Evolutionary conservation across 306 rosid genomes (phyloP).

Genomic region (Cotoneaster glaucophyllus): DNA sequence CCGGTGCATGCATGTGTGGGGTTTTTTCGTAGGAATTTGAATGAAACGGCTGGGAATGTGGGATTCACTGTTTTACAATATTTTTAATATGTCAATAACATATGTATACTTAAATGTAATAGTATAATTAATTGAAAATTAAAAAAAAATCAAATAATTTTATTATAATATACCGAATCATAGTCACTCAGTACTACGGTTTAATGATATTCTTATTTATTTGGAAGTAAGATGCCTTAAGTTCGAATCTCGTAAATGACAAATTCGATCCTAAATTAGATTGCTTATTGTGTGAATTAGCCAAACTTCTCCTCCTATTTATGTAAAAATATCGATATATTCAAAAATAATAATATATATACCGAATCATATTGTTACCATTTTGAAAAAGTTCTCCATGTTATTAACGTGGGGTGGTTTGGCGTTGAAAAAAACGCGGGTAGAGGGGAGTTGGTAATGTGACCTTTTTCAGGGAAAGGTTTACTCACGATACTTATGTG

Average conservation of each 20-base stretch:
- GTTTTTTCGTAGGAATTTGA: not conserved
- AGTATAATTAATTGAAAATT: too few relatives aligned
- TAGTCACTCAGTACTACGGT: rapidly evolving
- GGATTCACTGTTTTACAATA: not conserved
- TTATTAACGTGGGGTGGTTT: not conserved
- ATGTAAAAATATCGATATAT: too few relatives aligned
- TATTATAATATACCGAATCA: too few relatives aligned
- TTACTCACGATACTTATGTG: not conserved
- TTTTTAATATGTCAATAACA: too few relatives aligned
- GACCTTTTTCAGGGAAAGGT: not conserved
- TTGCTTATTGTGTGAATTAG: rapidly evolving
- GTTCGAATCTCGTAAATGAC: too few relatives aligned
- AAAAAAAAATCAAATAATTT: too few relatives aligned
- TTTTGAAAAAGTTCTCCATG: too few relatives aligned
- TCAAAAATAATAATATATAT: too few relatives aligned
- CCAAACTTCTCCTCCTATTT: too few relatives aligned
- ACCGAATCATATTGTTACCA: too few relatives aligned
- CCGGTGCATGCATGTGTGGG: not conserved
- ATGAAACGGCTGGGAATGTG: slow-evolving; percentile 1
- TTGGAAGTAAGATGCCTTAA: rapidly evolving
- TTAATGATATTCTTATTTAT: rapidly evolving
- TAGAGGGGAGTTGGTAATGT: not conserved
- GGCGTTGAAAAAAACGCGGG: not conserved
- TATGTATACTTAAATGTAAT: too few relatives aligned
- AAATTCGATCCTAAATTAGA: too few relatives aligned